Evolutionary conservation across 306 rosid species (phyloP).

Genomic region (Fragaria vesca): DNA sequence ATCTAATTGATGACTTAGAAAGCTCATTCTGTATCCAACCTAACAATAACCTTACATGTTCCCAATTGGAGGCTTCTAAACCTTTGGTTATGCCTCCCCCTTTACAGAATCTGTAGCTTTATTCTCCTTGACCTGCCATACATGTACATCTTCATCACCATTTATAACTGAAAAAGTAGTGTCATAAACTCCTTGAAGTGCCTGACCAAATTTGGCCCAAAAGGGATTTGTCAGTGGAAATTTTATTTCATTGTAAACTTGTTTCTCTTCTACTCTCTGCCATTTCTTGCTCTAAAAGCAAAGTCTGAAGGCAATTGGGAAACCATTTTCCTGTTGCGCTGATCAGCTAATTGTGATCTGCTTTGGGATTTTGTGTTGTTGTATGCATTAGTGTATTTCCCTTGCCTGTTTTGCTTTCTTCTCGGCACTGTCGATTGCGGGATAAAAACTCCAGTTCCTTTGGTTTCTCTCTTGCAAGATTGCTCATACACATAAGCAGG

Average conservation of each 20-base stretch:
- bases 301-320: slow-evolving; percentile 43
- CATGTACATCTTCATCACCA: slow-evolving; percentile 45
- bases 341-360: slow-evolving; percentile 31
- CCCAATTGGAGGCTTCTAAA: slow-evolving; percentile 34
- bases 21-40: slow-evolving; percentile 39
- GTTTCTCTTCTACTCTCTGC: slow-evolving; percentile 24
- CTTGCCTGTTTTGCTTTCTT: slow-evolving; percentile 51
- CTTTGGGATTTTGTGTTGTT: slow-evolving; percentile 46
- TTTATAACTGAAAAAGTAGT: slow-evolving; percentile 15
- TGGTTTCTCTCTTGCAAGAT: slow-evolving; percentile 52
- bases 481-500: slow-evolving; percentile 34
- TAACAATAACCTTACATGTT: slow-evolving; percentile 32
- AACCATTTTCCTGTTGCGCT: slow-evolving; percentile 37
- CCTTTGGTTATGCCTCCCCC: slow-evolving; percentile 52
- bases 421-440: slow-evolving; percentile 63
- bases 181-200: slow-evolving; percentile 30
- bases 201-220: slow-evolving; percentile 24
- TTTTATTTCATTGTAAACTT: slow-evolving; percentile 27
- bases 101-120: slow-evolving; percentile 27
- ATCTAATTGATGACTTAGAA: slow-evolving; percentile 27
- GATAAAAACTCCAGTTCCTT: slow-evolving; percentile 89
- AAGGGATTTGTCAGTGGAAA: slow-evolving; percentile 27
- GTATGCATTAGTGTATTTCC: slow-evolving; percentile 39
- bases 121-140: slow-evolving; percentile 25
- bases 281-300: slow-evolving; percentile 42